phyloP scores from a whole-genome alignment of 768 basidiomycete species.

The Trametes gibbosa region DNA sequence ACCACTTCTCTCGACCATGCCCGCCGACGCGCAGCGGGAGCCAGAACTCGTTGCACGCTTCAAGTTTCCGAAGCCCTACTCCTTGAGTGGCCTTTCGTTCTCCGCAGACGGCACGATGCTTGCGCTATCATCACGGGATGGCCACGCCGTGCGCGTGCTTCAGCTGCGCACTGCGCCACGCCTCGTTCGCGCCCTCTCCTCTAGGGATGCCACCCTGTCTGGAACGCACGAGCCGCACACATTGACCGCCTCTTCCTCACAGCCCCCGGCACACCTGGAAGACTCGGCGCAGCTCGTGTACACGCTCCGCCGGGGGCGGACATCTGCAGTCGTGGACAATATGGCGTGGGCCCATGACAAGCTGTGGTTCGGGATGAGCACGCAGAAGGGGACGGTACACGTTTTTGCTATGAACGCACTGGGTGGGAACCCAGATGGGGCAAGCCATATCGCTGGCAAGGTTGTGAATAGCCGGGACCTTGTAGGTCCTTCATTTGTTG shows the following conservation, averaged over 20 bases:
- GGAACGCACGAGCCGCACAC: not conserved
- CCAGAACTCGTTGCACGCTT: slow-evolving; percentile 44
- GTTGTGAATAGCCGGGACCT: slow-evolving; percentile 52
- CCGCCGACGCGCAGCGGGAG: slow-evolving; percentile 26
- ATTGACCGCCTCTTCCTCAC: not conserved
- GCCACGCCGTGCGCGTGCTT: slow-evolving; percentile 52
- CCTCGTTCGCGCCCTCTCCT: slow-evolving; percentile 14
- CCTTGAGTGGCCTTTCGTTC: slow-evolving; percentile 48
- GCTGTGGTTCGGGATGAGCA: slow-evolving; percentile 69
- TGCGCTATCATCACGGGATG: slow-evolving; percentile 51
- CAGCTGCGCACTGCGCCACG: slow-evolving; percentile 34
- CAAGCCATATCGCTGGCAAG: slow-evolving; percentile 56
- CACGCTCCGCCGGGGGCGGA: slow-evolving; percentile 66
- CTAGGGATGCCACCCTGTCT: not conserved
- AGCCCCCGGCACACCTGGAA: slow-evolving; percentile 5
- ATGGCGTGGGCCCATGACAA: slow-evolving; percentile 56
- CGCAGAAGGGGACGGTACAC: slow-evolving; percentile 62
- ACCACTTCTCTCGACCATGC: slow-evolving; percentile 27
- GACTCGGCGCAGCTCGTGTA: slow-evolving; percentile 56
- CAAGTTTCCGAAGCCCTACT: slow-evolving; percentile 44
- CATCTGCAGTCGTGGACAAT: slow-evolving; percentile 59
- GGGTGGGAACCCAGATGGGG: slow-evolving; percentile 63
- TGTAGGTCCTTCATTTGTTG: slow-evolving; percentile 35
- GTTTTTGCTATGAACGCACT: slow-evolving; percentile 76
- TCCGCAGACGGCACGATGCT: slow-evolving; percentile 53